Evolutionary conservation across 2,329 filamentous ascomycete species (phyloP).

Genomic region (Colletotrichum lentis): DNA sequence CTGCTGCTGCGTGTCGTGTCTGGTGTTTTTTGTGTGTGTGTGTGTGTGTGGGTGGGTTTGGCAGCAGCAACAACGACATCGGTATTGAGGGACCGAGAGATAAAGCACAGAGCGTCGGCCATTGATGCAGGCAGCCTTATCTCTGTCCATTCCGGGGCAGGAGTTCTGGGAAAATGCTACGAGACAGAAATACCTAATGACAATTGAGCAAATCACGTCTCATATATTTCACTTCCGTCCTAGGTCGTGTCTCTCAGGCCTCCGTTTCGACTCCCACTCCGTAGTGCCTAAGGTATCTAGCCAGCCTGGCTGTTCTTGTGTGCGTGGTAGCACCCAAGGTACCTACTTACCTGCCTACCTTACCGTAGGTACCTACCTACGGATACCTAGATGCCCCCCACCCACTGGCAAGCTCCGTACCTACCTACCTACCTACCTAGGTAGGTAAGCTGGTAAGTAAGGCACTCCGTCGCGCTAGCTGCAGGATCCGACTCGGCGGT

Average conservation of each 20-base stretch:
- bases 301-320: background rate
- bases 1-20: background rate
- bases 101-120: constrained; percentile 33
- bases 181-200: constrained; percentile 54
- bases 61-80: constrained; percentile 22
- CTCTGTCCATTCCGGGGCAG: constrained; percentile 39
- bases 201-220: constrained; percentile 43
- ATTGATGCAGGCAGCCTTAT: constrained; percentile 44
- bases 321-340: background rate
- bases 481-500: constrained; percentile 37
- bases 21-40: background rate
- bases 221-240: constrained; percentile 29
- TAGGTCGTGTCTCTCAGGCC: constrained; percentile 2
- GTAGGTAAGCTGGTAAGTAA: too few relatives aligned
- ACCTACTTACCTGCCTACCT: too few relatives aligned
- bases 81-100: constrained; percentile 32
- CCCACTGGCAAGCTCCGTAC: background rate
- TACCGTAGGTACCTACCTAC: background rate
- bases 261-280: background rate
- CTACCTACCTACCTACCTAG: too few relatives aligned
- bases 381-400: too few relatives aligned
- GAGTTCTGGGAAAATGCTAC: constrained; percentile 38
- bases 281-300: background rate
- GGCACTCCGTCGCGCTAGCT: background rate
- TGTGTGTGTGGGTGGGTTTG: background rate